Evolutionary conservation across 441 rosid species (phyloP).

Genomic region (Theobroma grandiflorum): DNA sequence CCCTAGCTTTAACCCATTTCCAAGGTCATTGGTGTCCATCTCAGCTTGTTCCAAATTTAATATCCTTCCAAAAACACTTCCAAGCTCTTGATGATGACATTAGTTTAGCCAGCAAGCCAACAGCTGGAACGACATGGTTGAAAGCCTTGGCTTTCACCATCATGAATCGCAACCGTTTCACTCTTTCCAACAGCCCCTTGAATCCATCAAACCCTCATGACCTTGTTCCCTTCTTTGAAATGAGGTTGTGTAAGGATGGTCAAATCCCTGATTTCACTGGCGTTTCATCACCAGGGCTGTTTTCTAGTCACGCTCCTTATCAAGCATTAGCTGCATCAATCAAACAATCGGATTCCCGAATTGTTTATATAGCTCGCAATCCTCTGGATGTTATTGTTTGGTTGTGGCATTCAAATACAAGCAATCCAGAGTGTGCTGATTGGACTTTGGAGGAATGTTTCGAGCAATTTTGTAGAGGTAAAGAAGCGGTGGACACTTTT

Average conservation of each 20-base stretch:
- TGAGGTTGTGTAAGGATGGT: slow-evolving; percentile 54
- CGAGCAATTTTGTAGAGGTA: slow-evolving; percentile 57
- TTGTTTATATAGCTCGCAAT: slow-evolving; percentile 47
- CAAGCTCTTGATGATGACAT: slow-evolving; percentile 51
- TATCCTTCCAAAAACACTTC: slow-evolving; percentile 66
- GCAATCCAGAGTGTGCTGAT: background rate
- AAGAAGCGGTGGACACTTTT: slow-evolving; percentile 62
- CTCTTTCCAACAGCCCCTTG: slow-evolving; percentile 48
- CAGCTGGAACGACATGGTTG: slow-evolving; percentile 89
- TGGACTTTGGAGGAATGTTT: slow-evolving; percentile 56
- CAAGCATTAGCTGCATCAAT: slow-evolving; percentile 46
- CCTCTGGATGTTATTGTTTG: background rate
- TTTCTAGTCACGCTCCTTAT: slow-evolving; percentile 71
- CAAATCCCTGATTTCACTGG: slow-evolving; percentile 49
- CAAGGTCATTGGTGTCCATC: slow-evolving; percentile 83
- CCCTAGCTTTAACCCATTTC: background rate
- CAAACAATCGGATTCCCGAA: slow-evolving; percentile 35
- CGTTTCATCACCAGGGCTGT: slow-evolving; percentile 52
- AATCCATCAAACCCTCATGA: slow-evolving; percentile 72
- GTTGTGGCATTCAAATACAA: background rate
- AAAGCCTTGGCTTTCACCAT: slow-evolving; percentile 50
- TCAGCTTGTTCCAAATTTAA: slow-evolving; percentile 62
- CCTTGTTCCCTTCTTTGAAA: slow-evolving; percentile 75
- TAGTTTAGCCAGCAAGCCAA: slow-evolving; percentile 67
- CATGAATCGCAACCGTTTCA: slow-evolving; percentile 46